These are phyloP conservation scores for Lyophyllum atratum DNA, from an alignment of 768 basidiomycete genomes.

Conservation along the genomic window DNA sequence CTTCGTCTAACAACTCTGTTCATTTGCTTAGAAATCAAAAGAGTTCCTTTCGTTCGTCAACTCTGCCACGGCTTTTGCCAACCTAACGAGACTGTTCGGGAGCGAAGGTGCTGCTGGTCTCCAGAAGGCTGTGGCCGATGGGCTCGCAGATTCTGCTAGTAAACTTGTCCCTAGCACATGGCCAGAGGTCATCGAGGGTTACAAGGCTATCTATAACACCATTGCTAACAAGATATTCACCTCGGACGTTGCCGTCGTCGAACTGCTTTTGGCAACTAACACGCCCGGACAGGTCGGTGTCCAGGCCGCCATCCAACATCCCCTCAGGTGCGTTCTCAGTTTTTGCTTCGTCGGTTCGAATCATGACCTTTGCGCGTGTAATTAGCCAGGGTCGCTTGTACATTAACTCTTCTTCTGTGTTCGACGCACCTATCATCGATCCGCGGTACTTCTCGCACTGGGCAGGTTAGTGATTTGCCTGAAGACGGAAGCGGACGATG, in stretches of 20 bases:
- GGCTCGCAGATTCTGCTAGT: slow-evolving; percentile 29
- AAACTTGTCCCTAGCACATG: slow-evolving; percentile 47
- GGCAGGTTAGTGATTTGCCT: slow-evolving; percentile 36
- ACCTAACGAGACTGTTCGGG: slow-evolving; percentile 44
- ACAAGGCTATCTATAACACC: slow-evolving; percentile 55
- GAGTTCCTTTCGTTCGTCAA: slow-evolving; percentile 60
- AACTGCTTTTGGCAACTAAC: slow-evolving; percentile 50
- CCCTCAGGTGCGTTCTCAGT: slow-evolving; percentile 41
- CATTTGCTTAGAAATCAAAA: slow-evolving; percentile 21
- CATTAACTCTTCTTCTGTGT: slow-evolving; percentile 59
- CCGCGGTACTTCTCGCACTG: slow-evolving; percentile 62
- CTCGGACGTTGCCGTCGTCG: slow-evolving; percentile 51
- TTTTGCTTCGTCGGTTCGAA: background rate
- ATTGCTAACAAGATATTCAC: slow-evolving; percentile 40
- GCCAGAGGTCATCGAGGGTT: slow-evolving; percentile 49
- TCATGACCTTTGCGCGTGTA: slow-evolving; percentile 6
- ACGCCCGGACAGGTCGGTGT: slow-evolving; percentile 42
- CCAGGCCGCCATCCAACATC: slow-evolving; percentile 68
- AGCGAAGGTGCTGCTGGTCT: slow-evolving; percentile 31
- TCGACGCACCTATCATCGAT: slow-evolving; percentile 62
- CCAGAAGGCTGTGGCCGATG: slow-evolving; percentile 30
- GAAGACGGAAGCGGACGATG: background rate
- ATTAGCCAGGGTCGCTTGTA: slow-evolving; percentile 55
- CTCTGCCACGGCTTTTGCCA: slow-evolving; percentile 61
- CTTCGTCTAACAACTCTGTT: background rate